A percentile compares a stretch with the other conserved stretches of the same genome.
phyloP scores from a whole-genome alignment of 371 early-diverging fungal species.

The Choanephora cucurbitarum region DNA sequence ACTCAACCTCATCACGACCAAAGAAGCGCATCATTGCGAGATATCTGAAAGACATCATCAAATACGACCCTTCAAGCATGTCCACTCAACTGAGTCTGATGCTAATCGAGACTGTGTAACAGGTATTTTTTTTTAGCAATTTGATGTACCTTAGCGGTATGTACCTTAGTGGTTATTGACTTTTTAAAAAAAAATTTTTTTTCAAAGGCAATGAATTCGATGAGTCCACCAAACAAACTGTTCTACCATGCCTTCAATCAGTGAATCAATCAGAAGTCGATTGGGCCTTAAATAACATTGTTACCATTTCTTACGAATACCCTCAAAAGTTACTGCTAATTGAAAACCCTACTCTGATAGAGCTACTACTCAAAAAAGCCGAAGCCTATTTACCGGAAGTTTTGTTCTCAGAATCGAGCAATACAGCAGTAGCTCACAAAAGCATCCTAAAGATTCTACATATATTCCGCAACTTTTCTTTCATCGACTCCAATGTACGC shows the following conservation, averaged over 20 bases:
- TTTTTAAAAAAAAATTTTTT: not conserved
- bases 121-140: slow-evolving; percentile 13
- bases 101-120: slow-evolving; percentile 22
- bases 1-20: slow-evolving; percentile 22
- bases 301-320: slow-evolving; percentile 70
- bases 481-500: slow-evolving; percentile 62
- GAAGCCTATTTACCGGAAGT: slow-evolving; percentile 52
- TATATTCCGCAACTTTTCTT: slow-evolving; percentile 74
- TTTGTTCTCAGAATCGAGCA: slow-evolving; percentile 11
- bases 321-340: slow-evolving; percentile 65
- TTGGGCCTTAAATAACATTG: slow-evolving; percentile 83
- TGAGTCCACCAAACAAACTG: slow-evolving; percentile 62
- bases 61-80: slow-evolving; percentile 36
- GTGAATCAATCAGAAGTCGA: slow-evolving; percentile 76
- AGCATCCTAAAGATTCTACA: slow-evolving; percentile 69
- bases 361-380: slow-evolving; percentile 56
- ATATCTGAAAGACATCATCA: slow-evolving; percentile 38
- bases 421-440: not conserved
- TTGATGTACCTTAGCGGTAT: not conserved
- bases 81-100: slow-evolving; percentile 33
- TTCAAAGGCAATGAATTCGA: slow-evolving; percentile 31
- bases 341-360: slow-evolving; percentile 67
- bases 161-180: not conserved
- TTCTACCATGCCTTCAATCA: slow-evolving; percentile 75
- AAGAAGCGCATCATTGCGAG: slow-evolving; percentile 22